A percentile compares a stretch with the other conserved stretches of the same genome.
These are phyloP conservation scores for Colletotrichum tofieldiae DNA, from an alignment of 2,329 filamentous ascomycete genomes.

Conservation along the genomic window DNA sequence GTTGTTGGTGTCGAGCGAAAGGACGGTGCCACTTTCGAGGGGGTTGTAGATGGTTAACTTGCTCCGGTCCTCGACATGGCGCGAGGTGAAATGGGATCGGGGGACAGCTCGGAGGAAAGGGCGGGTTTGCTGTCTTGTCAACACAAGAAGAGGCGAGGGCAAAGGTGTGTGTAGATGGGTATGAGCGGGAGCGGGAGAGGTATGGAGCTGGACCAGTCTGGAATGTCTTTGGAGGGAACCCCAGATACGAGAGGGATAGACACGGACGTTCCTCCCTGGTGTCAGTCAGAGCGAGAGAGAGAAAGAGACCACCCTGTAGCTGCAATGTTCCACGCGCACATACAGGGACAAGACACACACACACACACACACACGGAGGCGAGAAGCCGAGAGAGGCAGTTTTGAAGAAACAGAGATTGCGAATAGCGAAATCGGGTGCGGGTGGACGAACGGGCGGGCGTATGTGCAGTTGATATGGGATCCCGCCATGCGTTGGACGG, in stretches of 20 bases:
- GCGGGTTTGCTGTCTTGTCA: slow-evolving; percentile 5
- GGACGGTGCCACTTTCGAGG: slow-evolving; percentile 21
- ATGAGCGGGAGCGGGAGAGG: slow-evolving; percentile 19
- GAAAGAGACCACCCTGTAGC: background rate
- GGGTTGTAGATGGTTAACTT: slow-evolving; percentile 17
- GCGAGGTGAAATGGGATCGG: background rate
- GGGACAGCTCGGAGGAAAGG: slow-evolving; percentile 6
- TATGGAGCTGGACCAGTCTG: slow-evolving; percentile 30
- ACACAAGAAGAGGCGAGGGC: slow-evolving; percentile 10
- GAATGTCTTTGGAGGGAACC: slow-evolving; percentile 40
- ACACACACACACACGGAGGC: background rate
- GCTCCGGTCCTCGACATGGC: slow-evolving; percentile 15
- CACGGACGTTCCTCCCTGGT: slow-evolving; percentile 40
- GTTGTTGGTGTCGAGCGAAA: background rate
- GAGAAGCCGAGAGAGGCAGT: background rate
- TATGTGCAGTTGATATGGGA: slow-evolving; percentile 12
- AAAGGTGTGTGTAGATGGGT: slow-evolving; percentile 18
- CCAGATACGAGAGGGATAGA: slow-evolving; percentile 42
- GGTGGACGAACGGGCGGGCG: background rate
- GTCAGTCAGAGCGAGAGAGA: slow-evolving; percentile 19
- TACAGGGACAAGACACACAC: background rate
- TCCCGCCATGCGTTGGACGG: background rate
- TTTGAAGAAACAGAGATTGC: background rate
- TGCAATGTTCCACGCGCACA: slow-evolving; percentile 14
- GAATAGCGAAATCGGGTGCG: background rate